phyloP scores from a whole-genome alignment of 208 protist species.

The Novymonas esmeraldas region DNA sequence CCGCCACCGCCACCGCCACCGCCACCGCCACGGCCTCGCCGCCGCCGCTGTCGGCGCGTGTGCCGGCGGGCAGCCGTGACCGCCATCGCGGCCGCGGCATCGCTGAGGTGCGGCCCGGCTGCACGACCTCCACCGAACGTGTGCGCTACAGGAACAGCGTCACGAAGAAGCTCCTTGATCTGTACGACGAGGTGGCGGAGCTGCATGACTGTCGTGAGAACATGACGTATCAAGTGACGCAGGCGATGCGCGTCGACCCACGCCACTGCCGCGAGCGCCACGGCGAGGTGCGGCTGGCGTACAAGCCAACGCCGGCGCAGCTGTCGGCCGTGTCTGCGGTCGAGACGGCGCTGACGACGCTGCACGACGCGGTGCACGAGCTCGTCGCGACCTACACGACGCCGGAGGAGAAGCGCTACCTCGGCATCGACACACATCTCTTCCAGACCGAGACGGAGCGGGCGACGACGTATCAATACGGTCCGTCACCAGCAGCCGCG shows the following conservation, averaged over 20 bases:
- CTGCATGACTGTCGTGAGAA: conserved; percentile 50
- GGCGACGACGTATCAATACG: conserved; percentile 75
- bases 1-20: neutral
- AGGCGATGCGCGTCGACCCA: conserved; percentile 80
- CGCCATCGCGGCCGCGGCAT: conserved; percentile 12
- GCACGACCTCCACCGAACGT: conserved; percentile 26
- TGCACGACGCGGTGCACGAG: conserved; percentile 57
- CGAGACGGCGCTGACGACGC: conserved; percentile 28
- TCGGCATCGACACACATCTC: conserved; percentile 76
- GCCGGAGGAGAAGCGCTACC: conserved; percentile 79
- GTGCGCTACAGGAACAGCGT: conserved; percentile 61
- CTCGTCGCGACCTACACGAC: conserved; percentile 70
- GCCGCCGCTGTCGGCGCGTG: neutral
- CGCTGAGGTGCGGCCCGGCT: conserved; percentile 24
- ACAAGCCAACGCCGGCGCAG: conserved; percentile 54
- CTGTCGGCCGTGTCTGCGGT: conserved; percentile 54
- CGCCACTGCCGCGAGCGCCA: conserved; percentile 45
- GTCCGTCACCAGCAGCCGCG: neutral
- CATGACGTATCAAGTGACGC: conserved; percentile 41
- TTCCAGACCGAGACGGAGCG: conserved; percentile 71
- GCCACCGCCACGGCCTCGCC: neutral
- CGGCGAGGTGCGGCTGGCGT: conserved; percentile 44
- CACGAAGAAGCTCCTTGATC: conserved; percentile 53
- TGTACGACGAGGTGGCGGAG: conserved; percentile 57
- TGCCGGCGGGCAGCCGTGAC: neutral